Conservation (phyloP, 306 rosid genomes). For the Corylus avellana region DNA sequence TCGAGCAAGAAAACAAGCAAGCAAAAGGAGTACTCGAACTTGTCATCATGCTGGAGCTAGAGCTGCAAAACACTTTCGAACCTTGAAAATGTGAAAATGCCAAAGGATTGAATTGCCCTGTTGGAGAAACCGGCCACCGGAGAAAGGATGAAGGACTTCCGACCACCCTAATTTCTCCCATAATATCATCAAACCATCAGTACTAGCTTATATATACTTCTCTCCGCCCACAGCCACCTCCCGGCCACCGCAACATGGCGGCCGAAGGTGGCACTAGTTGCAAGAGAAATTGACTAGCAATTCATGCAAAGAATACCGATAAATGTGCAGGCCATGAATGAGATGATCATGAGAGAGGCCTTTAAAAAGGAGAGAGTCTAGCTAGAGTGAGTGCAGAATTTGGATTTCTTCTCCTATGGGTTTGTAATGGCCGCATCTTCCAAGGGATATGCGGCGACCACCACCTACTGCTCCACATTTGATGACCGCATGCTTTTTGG, state of each 20-base stretch:
- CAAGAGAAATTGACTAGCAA: background rate
- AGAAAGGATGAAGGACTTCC: constrained; percentile 5
- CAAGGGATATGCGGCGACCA: constrained; percentile 56
- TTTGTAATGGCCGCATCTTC: constrained; percentile 43
- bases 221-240: background rate
- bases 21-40: background rate
- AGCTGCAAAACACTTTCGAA: background rate
- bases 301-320: background rate
- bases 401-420: constrained; percentile 19
- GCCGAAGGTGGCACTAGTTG: constrained; percentile 8
- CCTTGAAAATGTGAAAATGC: constrained; percentile 32
- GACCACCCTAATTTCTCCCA: constrained; percentile 9
- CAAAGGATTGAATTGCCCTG: constrained; percentile 61
- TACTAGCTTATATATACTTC: background rate
- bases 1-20: background rate
- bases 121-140: constrained; percentile 17
- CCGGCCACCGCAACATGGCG: background rate
- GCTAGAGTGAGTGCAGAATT: background rate
- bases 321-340: background rate
- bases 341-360: background rate
- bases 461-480: constrained; percentile 30
- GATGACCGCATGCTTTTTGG: background rate
- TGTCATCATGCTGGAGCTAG: background rate
- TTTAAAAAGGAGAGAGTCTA: constrained; percentile 13
- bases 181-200: constrained; percentile 6